Conservation (phyloP, 495 filamentous ascomycete species). For the Aspergillus leporis region DNA sequence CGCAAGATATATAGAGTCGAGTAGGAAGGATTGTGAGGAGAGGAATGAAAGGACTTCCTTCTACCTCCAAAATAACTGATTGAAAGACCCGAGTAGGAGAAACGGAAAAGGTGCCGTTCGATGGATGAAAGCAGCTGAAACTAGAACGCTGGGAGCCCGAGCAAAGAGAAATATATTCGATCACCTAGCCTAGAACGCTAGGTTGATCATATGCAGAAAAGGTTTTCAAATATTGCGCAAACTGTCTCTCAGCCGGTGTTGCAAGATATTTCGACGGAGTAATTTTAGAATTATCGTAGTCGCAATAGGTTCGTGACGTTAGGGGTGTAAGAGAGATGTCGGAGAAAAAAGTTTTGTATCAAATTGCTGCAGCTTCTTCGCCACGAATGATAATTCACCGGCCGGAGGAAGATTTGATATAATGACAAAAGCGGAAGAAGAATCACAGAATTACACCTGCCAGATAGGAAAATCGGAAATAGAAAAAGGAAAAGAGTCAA, state of each 20-base stretch:
- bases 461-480: background rate
- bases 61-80: background rate
- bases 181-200: slow-evolving; percentile 12
- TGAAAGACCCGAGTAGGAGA: background rate
- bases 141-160: slow-evolving; percentile 12
- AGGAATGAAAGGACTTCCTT: background rate
- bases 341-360: slow-evolving; percentile 15
- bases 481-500: background rate
- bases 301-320: background rate
- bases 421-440: slow-evolving; percentile 14
- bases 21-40: background rate
- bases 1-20: slow-evolving; percentile 1
- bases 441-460: slow-evolving; percentile 6
- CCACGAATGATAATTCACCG: slow-evolving; percentile 35
- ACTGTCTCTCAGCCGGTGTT: slow-evolving; percentile 20
- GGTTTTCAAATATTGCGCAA: slow-evolving; percentile 9
- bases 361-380: slow-evolving; percentile 18
- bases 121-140: slow-evolving; percentile 20
- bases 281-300: slow-evolving; percentile 7
- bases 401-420: slow-evolving; percentile 3
- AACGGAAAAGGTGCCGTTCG: slow-evolving; percentile 8
- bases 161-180: slow-evolving; percentile 18
- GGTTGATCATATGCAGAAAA: slow-evolving; percentile 23
- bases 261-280: slow-evolving; percentile 15
- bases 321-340: slow-evolving; percentile 7